Evolutionary conservation across 208 protist species (phyloP).

Genomic region (Wallacemonas collosoma): DNA sequence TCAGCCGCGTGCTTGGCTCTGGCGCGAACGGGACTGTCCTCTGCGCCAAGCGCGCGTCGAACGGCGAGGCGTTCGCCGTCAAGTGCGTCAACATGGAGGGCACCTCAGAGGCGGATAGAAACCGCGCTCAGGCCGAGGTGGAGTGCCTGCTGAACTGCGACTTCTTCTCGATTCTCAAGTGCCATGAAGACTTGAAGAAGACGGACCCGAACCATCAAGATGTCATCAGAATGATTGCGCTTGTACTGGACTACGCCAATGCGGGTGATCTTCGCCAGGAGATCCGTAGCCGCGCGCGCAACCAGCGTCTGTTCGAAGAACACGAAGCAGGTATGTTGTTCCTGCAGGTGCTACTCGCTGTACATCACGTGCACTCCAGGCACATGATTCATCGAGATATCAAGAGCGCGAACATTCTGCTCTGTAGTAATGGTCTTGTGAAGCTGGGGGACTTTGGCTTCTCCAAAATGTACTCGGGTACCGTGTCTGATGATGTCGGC

Average conservation of each 20-base stretch:
- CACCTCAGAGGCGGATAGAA: conserved; percentile 11
- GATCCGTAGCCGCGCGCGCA: conserved; percentile 49
- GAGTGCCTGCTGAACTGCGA: conserved; percentile 33
- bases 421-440: conserved; percentile 47
- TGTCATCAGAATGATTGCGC: conserved; percentile 26
- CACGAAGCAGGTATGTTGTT: conserved; percentile 75
- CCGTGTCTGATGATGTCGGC: conserved; percentile 54
- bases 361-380: conserved; percentile 83
- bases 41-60: conserved; percentile 36
- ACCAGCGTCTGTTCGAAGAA: conserved; percentile 47
- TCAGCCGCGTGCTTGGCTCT: conserved; percentile 51
- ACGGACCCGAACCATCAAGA: conserved; percentile 10
- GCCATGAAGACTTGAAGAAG: conserved; percentile 16
- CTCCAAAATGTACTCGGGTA: conserved; percentile 55
- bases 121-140: conserved; percentile 16
- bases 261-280: conserved; percentile 47
- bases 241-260: conserved; percentile 59
- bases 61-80: conserved; percentile 35
- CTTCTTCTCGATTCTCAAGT: conserved; percentile 23
- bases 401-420: conserved; percentile 63
- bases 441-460: conserved; percentile 91
- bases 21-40: conserved; percentile 34
- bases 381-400: conserved; percentile 71
- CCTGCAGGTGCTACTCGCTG: conserved; percentile 70
- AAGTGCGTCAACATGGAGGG: conserved; percentile 20